phyloP scores from a whole-genome alignment of 805 yeast species.

The Teunomyces stri region DNA sequence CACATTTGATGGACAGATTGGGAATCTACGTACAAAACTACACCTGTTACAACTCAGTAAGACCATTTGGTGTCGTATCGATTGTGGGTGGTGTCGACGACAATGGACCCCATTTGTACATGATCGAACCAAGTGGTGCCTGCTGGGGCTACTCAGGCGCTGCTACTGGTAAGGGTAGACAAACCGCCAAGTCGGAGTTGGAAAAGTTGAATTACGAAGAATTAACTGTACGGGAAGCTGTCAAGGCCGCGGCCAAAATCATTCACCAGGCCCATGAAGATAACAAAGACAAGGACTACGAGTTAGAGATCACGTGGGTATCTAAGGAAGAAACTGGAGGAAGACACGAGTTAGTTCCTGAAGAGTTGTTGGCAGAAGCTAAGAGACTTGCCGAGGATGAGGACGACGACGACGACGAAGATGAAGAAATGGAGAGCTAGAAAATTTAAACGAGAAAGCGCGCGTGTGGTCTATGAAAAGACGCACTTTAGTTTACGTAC shows the following conservation, averaged over 20 bases:
- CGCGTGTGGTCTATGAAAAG: too few relatives aligned
- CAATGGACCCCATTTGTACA: constrained; percentile 87
- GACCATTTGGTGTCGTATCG: constrained; percentile 94
- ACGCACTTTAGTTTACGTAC: background rate
- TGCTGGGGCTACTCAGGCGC: constrained; percentile 98
- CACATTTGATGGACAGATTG: constrained; percentile 80
- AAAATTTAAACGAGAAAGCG: too few relatives aligned
- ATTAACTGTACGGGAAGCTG: constrained; percentile 75
- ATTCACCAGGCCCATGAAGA: constrained; percentile 95
- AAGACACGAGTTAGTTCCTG: constrained; percentile 75
- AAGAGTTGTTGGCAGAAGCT: constrained; percentile 78
- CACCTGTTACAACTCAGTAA: constrained; percentile 92
- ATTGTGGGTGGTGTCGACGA: constrained; percentile 93
- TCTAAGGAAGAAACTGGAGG: constrained; percentile 75
- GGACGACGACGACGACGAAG: constrained; percentile 78
- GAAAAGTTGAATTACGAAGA: constrained; percentile 80
- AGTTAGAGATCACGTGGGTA: constrained; percentile 90
- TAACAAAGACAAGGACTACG: constrained; percentile 95
- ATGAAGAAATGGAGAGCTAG: constrained; percentile 33
- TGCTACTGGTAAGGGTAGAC: constrained; percentile 98
- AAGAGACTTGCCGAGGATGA: constrained; percentile 79
- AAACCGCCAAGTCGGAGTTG: constrained; percentile 93
- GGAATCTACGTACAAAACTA: constrained; percentile 93
- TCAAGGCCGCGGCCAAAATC: constrained; percentile 90
- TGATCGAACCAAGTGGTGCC: constrained; percentile 96